A percentile compares a stretch with the other conserved stretches of the same genome.
phyloP scores from a whole-genome alignment of 441 rosid species.

The Gossypium trilobum region DNA sequence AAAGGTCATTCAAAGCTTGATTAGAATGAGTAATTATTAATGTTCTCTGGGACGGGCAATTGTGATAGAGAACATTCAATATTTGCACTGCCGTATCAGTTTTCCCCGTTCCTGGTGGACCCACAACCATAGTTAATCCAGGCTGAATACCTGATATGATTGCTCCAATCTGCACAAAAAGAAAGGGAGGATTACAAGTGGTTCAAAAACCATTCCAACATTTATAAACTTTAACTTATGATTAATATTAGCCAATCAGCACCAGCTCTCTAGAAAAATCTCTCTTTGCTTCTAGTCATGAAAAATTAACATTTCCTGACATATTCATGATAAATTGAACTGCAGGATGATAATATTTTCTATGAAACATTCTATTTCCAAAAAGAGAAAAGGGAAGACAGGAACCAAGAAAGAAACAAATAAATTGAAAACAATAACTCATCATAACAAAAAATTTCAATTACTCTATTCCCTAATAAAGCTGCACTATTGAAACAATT shows the following conservation, averaged over 20 bases:
- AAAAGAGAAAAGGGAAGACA: not conserved
- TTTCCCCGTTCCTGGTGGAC: slow-evolving; percentile 99
- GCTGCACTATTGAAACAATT: not conserved
- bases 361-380: not conserved
- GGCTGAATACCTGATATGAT: slow-evolving; percentile 95
- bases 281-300: not conserved
- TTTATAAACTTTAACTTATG: not conserved
- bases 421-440: not conserved
- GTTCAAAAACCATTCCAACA: not conserved
- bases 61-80: slow-evolving; percentile 87
- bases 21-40: slow-evolving; percentile 93
- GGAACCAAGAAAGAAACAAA: not conserved
- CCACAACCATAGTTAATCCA: slow-evolving; percentile 95
- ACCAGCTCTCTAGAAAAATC: not conserved
- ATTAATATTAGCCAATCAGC: not conserved
- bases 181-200: not conserved
- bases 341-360: not conserved
- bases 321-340: not conserved
- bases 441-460: not conserved
- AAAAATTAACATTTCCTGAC: not conserved
- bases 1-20: slow-evolving; percentile 93
- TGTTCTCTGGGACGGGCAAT: slow-evolving; percentile 95
- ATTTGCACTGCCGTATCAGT: slow-evolving; percentile 98
- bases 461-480: not conserved
- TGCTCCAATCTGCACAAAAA: slow-evolving; percentile 64